Percentiles rank a stretch among this genome's conserved stretches.
Evolutionary conservation across 1,139 yeast genomes (phyloP).

Genomic region (Yamadazyma oceani): DNA sequence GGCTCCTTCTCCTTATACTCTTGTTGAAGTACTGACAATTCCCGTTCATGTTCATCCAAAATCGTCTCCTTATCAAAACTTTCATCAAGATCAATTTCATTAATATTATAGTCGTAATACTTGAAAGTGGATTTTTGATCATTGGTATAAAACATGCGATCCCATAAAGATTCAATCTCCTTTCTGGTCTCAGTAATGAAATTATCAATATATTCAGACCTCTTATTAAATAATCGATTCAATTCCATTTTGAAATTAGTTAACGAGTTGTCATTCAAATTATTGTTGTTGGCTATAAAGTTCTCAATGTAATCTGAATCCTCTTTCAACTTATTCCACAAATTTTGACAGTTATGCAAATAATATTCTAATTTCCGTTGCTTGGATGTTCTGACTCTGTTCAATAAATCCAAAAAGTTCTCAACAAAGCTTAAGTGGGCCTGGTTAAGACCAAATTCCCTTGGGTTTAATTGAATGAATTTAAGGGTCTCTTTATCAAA

Average conservation of each 20-base stretch:
- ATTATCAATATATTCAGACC: slow-evolving; percentile 63
- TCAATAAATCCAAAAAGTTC: slow-evolving; percentile 28
- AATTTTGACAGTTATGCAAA: slow-evolving; percentile 34
- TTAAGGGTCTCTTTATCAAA: slow-evolving; percentile 39
- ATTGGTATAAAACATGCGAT: slow-evolving; percentile 54
- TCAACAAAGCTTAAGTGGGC: slow-evolving; percentile 34
- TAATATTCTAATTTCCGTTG: slow-evolving; percentile 35
- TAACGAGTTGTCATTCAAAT: slow-evolving; percentile 38
- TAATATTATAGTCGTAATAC: slow-evolving; percentile 31
- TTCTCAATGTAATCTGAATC: slow-evolving; percentile 31
- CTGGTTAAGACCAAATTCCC: slow-evolving; percentile 41
- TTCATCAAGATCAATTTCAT: slow-evolving; percentile 27
- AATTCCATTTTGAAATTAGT: slow-evolving; percentile 53
- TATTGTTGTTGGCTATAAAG: slow-evolving; percentile 38
- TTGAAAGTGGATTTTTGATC: slow-evolving; percentile 39
- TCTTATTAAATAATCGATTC: slow-evolving; percentile 54
- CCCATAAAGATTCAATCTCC: slow-evolving; percentile 64
- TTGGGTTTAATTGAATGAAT: slow-evolving; percentile 38
- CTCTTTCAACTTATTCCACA: slow-evolving; percentile 55
- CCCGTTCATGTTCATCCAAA: slow-evolving; percentile 62
- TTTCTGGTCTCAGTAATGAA: slow-evolving; percentile 63
- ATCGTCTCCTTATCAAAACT: slow-evolving; percentile 53
- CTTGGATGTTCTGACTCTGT: slow-evolving; percentile 30
- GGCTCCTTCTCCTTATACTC: slow-evolving; percentile 55
- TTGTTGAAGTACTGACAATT: slow-evolving; percentile 50